These are phyloP conservation scores for Fusarium tuaranense DNA, from an alignment of 2,329 filamentous ascomycete species.

Conservation along the genomic window DNA sequence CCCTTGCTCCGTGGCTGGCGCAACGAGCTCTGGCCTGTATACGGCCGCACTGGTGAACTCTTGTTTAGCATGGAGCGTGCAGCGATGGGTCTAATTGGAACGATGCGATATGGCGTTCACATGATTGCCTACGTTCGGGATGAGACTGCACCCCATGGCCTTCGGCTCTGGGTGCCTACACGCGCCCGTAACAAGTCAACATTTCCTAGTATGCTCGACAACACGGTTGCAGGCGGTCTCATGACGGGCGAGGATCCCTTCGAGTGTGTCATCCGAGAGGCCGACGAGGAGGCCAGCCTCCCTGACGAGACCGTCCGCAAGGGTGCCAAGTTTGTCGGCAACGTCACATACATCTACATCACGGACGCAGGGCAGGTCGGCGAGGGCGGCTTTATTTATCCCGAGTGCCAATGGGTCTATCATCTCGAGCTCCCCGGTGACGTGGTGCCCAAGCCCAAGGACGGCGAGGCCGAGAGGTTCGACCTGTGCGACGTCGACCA, in stretches of 20 bases:
- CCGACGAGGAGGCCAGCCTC: conserved; percentile 88
- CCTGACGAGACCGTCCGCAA: conserved; percentile 75
- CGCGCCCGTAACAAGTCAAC: conserved; percentile 84
- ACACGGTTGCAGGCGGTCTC: conserved; percentile 86
- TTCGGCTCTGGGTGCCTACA: conserved; percentile 87
- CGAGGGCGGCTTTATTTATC: conserved; percentile 85
- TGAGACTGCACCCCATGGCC: conserved; percentile 57
- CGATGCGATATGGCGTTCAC: conserved; percentile 84
- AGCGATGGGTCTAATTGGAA: conserved; percentile 79
- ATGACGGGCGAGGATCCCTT: conserved; percentile 83
- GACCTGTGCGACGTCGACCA: conserved; percentile 82
- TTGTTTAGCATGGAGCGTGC: conserved; percentile 83
- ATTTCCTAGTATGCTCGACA: conserved; percentile 93
- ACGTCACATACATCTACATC: conserved; percentile 87
- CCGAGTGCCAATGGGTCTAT: conserved; percentile 92
- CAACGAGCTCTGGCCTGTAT: conserved; percentile 83
- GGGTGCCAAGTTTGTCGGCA: conserved; percentile 70
- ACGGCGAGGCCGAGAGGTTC: conserved; percentile 91
- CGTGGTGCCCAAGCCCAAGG: conserved; percentile 79
- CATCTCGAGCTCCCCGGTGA: conserved; percentile 81
- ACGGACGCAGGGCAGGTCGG: conserved; percentile 81
- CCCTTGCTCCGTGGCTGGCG: conserved; percentile 82
- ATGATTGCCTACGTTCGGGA: conserved; percentile 77
- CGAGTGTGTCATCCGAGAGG: conserved; percentile 86
- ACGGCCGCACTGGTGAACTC: conserved; percentile 70